A percentile compares a stretch with the other conserved stretches of the same genome.
These are phyloP conservation scores for Cnidoscolus chayamansa DNA, from an alignment of 441 rosid genomes.

Conservation along the genomic window DNA sequence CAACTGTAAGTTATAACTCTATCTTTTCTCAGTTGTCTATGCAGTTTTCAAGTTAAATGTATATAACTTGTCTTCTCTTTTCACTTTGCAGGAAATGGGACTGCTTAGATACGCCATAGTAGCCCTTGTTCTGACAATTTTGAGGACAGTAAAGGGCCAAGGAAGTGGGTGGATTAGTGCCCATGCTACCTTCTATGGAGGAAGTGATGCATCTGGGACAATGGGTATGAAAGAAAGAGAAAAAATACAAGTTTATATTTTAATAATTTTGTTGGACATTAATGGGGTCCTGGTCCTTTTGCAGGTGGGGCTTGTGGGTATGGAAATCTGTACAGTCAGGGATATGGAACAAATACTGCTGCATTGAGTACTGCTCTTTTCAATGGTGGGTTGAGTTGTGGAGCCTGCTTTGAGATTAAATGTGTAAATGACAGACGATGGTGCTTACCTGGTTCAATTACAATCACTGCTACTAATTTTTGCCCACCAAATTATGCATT, in stretches of 20 bases:
- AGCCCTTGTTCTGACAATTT: slow-evolving; percentile 16
- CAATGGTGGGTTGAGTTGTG: slow-evolving; percentile 38
- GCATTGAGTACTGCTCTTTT: slow-evolving; percentile 45
- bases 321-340: slow-evolving; percentile 41
- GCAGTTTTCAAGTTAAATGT: background rate
- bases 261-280: too few species aligned
- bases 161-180: slow-evolving; percentile 31
- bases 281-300: background rate
- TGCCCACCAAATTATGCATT: slow-evolving; percentile 37
- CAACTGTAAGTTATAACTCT: background rate
- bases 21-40: too few species aligned
- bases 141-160: slow-evolving; percentile 21
- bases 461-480: slow-evolving; percentile 56
- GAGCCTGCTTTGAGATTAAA: slow-evolving; percentile 46
- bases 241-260: too few species aligned
- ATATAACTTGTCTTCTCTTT: too few species aligned
- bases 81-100: slow-evolving; percentile 14
- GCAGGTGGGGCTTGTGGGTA: slow-evolving; percentile 48
- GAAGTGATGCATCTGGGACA: slow-evolving; percentile 47
- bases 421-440: slow-evolving; percentile 33
- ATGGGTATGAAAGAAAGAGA: slow-evolving; percentile 29
- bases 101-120: slow-evolving; percentile 18
- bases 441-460: slow-evolving; percentile 38
- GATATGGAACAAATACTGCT: slow-evolving; percentile 41
- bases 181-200: slow-evolving; percentile 46